phyloP scores from a whole-genome alignment of 495 filamentous ascomycete species.

The Neurospora hispaniola region DNA sequence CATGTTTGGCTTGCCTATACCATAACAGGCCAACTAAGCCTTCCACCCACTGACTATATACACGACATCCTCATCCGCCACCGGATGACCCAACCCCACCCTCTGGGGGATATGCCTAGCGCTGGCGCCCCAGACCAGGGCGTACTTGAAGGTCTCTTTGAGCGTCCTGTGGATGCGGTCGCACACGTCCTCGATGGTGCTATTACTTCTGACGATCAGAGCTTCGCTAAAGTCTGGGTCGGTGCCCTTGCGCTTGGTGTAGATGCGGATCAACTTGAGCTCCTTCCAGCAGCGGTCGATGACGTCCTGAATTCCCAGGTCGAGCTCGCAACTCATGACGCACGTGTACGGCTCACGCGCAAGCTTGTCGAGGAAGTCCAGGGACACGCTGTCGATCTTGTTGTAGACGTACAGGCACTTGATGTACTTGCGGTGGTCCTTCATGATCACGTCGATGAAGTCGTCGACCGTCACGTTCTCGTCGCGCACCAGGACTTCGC shows the following conservation, averaged over 20 bases:
- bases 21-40: slow-evolving; percentile 24
- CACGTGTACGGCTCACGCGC: slow-evolving; percentile 87
- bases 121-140: slow-evolving; percentile 94
- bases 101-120: slow-evolving; percentile 90
- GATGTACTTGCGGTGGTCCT: slow-evolving; percentile 97
- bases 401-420: slow-evolving; percentile 96
- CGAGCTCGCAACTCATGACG: slow-evolving; percentile 97
- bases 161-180: slow-evolving; percentile 88
- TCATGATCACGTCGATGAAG: slow-evolving; percentile 97
- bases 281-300: slow-evolving; percentile 95
- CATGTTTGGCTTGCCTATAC: neutral
- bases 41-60: slow-evolving; percentile 80
- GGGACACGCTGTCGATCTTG: slow-evolving; percentile 94
- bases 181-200: slow-evolving; percentile 93
- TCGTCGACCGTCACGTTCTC: slow-evolving; percentile 96
- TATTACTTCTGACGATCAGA: slow-evolving; percentile 78
- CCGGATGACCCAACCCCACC: slow-evolving; percentile 76
- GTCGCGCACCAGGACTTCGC: slow-evolving; percentile 89
- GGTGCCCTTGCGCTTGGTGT: slow-evolving; percentile 92
- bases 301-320: slow-evolving; percentile 93
- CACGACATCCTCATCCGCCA: slow-evolving; percentile 94
- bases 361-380: slow-evolving; percentile 85
- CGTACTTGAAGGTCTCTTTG: slow-evolving; percentile 99
- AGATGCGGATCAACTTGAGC: slow-evolving; percentile 79
- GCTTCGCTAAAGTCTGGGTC: slow-evolving; percentile 90